phyloP scores from a whole-genome alignment of 2,329 filamentous ascomycete species.

The Diaporthe sp. region DNA sequence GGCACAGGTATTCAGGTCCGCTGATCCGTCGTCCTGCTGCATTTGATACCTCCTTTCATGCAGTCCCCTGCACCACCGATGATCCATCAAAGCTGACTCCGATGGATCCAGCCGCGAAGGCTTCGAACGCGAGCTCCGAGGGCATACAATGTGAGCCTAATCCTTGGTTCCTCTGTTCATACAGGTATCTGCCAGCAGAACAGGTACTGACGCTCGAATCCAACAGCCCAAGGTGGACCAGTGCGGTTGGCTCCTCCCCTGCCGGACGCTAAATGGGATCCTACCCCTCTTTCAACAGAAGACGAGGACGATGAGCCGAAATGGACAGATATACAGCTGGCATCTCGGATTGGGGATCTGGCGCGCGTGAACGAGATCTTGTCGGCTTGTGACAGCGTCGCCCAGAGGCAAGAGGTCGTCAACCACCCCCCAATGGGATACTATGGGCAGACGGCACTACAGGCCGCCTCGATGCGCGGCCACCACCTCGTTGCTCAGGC shows the following conservation, averaged over 20 bases:
- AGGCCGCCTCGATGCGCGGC: conserved; percentile 51
- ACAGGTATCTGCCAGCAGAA: background rate
- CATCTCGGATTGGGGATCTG: conserved; percentile 51
- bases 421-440: conserved; percentile 52
- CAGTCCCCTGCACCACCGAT: background rate
- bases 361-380: conserved; percentile 47
- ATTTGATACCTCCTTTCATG: too few species aligned
- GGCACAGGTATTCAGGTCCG: background rate
- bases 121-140: background rate
- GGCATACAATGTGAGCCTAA: background rate
- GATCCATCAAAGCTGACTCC: background rate
- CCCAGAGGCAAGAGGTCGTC: conserved; percentile 42
- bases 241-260: background rate
- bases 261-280: conserved; percentile 37
- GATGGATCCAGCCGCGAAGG: background rate
- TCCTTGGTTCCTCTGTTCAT: background rate
- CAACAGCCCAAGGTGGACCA: background rate
- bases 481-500: conserved; percentile 47
- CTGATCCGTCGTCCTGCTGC: background rate
- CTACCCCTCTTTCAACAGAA: conserved; percentile 12
- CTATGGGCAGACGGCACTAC: conserved; percentile 55
- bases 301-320: conserved; percentile 36
- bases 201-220: background rate
- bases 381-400: conserved; percentile 42
- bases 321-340: conserved; percentile 55